A percentile compares a stretch with the other conserved stretches of the same genome.
These are phyloP conservation scores for Nothophoma quercina DNA, from an alignment of 2,329 filamentous ascomycete genomes.

Conservation along the genomic window DNA sequence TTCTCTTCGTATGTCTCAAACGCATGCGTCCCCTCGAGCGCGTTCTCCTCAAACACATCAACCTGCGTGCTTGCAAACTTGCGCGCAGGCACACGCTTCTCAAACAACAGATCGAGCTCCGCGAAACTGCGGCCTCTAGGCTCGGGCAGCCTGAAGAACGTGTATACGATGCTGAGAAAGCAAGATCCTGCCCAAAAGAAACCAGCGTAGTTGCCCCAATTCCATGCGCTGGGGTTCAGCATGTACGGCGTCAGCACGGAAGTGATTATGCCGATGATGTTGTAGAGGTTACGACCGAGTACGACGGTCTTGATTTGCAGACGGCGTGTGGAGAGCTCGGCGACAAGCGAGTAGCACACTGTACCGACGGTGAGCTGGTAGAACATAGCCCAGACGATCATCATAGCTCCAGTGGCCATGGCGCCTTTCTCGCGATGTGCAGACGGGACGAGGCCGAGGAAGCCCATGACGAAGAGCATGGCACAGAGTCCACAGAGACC, in stretches of 20 bases:
- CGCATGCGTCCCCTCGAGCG: slow-evolving; percentile 36
- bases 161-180: slow-evolving; percentile 81
- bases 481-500: slow-evolving; percentile 73
- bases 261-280: slow-evolving; percentile 82
- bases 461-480: slow-evolving; percentile 85
- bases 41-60: slow-evolving; percentile 59
- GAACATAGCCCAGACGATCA: slow-evolving; percentile 62
- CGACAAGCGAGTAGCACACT: slow-evolving; percentile 87
- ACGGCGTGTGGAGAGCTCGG: slow-evolving; percentile 81
- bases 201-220: slow-evolving; percentile 86
- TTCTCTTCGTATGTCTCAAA: slow-evolving; percentile 49
- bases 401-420: slow-evolving; percentile 82
- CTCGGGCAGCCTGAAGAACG: slow-evolving; percentile 82
- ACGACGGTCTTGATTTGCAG: slow-evolving; percentile 93
- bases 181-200: slow-evolving; percentile 89
- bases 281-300: slow-evolving; percentile 78
- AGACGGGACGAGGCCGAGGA: slow-evolving; percentile 76
- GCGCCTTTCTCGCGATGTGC: slow-evolving; percentile 67
- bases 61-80: slow-evolving; percentile 70
- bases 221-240: slow-evolving; percentile 86
- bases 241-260: slow-evolving; percentile 89
- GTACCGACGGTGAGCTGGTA: slow-evolving; percentile 91
- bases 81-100: slow-evolving; percentile 72
- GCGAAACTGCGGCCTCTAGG: slow-evolving; percentile 82
- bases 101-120: slow-evolving; percentile 85